A percentile compares a stretch with the other conserved stretches of the same genome.
These are phyloP conservation scores for Nemania diffusa DNA, from an alignment of 2,329 filamentous ascomycete genomes.

Conservation along the genomic window DNA sequence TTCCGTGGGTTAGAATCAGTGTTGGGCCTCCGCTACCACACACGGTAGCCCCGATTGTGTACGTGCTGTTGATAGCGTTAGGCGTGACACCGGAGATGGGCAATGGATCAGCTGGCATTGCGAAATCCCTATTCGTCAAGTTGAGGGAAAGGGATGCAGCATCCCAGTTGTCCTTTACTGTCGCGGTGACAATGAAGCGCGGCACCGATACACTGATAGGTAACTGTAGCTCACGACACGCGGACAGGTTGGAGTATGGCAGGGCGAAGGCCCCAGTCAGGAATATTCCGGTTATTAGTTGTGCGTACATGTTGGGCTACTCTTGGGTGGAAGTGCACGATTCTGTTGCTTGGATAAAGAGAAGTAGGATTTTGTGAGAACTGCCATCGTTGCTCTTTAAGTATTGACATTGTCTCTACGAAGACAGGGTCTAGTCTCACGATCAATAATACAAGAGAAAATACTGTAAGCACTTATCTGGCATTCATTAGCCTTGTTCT, in stretches of 20 bases:
- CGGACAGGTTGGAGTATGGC: constrained; percentile 24
- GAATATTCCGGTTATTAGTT: background rate
- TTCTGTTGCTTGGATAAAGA: background rate
- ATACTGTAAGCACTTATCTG: background rate
- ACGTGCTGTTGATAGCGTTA: constrained; percentile 41
- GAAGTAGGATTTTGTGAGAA: background rate
- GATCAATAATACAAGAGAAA: background rate
- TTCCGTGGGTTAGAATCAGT: constrained; percentile 46
- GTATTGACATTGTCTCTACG: background rate
- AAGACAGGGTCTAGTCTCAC: background rate
- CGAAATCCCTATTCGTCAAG: constrained; percentile 45
- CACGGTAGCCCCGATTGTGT: constrained; percentile 44
- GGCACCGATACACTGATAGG: constrained; percentile 44
- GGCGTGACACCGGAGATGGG: constrained; percentile 41
- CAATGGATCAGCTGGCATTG: constrained; percentile 37
- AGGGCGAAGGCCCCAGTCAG: constrained; percentile 6
- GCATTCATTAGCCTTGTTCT: background rate
- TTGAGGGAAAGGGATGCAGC: constrained; percentile 45
- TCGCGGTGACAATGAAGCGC: constrained; percentile 44
- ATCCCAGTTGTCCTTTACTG: constrained; percentile 47
- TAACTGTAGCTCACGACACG: constrained; percentile 44
- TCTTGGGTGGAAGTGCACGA: background rate
- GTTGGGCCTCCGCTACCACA: constrained; percentile 45
- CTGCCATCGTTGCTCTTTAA: background rate
- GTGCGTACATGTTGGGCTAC: constrained; percentile 2